Evolutionary conservation across 2,329 filamentous ascomycete species (phyloP).

Genomic region (Fusarium humuli): DNA sequence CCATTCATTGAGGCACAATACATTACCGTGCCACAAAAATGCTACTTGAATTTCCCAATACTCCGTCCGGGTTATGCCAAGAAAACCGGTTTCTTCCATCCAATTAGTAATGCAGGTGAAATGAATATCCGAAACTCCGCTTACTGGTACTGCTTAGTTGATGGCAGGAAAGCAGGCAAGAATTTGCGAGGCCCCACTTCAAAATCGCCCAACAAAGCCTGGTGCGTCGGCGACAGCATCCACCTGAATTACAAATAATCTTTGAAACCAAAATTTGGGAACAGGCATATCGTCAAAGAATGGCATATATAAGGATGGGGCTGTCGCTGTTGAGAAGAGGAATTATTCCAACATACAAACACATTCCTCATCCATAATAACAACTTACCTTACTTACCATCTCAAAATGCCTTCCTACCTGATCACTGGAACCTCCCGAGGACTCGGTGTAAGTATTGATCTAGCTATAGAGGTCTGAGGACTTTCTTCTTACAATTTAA

Average conservation of each 20-base stretch:
- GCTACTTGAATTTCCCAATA: no score
- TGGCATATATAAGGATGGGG: not conserved
- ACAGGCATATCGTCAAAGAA: not conserved
- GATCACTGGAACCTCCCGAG: slow-evolving; percentile 37
- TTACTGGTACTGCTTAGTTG: not conserved
- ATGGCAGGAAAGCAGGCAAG: not conserved
- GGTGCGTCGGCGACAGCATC: not conserved
- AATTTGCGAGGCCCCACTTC: slow-evolving; percentile 22
- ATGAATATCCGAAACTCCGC: no score
- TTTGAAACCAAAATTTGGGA: not conserved
- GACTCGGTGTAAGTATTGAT: slow-evolving; percentile 32
- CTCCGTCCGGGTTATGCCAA: no score
- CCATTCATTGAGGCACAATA: not conserved
- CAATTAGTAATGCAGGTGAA: not conserved
- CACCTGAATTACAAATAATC: slow-evolving; percentile 14
- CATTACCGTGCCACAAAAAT: not conserved
- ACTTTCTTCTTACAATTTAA: fast-evolving
- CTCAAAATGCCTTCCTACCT: slow-evolving; percentile 33
- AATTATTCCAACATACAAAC: fast-evolving
- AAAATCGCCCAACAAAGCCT: not conserved
- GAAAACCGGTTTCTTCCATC: not conserved
- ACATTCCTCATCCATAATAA: not conserved
- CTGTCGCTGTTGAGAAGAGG: fast-evolving
- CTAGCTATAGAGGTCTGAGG: no score
- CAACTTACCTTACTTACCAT: not conserved